Base-by-base conservation (phyloP, 495 filamentous ascomycete species). In the Pyrenula massariospora region DNA sequence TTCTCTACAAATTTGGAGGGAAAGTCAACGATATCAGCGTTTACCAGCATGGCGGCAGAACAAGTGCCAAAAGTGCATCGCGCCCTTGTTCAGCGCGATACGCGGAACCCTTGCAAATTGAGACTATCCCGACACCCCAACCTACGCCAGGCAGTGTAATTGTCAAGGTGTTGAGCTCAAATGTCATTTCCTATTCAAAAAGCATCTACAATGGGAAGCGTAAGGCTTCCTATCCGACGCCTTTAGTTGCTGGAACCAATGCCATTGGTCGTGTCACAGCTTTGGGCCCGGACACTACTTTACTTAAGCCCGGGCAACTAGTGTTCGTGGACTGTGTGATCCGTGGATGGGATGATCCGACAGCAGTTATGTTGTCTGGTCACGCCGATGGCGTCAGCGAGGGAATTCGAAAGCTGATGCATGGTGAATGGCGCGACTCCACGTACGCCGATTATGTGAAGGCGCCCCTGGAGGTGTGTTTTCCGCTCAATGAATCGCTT, bases 401-500 rank as follows among this genome's bases (percentile, higher is more conserved):
- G n/a, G 64, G 56, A 0, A 66, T 60, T 25, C 55, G 59, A 55
- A 58, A 56, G 52, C 54, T 74, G 25, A 73, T 77, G 66, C 50
- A 63, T 0, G 73, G 65, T 2, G 67, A 64, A 22, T 81, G 76
- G 75, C 64, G 75, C 10, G 61, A 80, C 48, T 66, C 67, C 0
- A 65, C 60, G n/a, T 76, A 62, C 65, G 31, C 31, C 8, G 31
- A 42, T 5, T 42, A 42, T 15, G 31, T 42, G 31, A 65, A 65
- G n/a, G 60, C 68, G 2, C 78, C 77, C 21, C 54, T 80, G 8
- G 79, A 79, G 65, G 79, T 76, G 50, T 64, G 65, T 12, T 66
- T 63, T 20, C 50, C 57, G 10, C 59, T 82, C 0, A 60, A 79
- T 53, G 77, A 81, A 59, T 56, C 60, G 21, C 2, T 61, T 3